phyloP scores from a whole-genome alignment of 176 grass and related monocot species.

The Poa pratensis region DNA sequence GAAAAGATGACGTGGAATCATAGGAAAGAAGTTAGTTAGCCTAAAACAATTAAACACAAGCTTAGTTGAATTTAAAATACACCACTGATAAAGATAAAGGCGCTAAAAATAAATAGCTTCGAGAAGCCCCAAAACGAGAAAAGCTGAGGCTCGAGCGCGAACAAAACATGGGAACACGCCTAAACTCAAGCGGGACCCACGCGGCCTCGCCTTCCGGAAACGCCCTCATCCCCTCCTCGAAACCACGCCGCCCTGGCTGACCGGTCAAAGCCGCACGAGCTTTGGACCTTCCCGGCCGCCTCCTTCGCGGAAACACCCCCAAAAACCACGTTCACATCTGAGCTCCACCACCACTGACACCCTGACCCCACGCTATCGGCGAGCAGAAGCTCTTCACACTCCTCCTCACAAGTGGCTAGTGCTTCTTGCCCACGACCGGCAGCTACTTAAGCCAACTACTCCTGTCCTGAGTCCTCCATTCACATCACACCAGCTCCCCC shows the following conservation, averaged over 20 bases:
- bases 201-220: constrained; percentile 43
- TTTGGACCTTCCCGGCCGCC: constrained; percentile 39
- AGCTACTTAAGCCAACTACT: constrained; percentile 48
- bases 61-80: no score
- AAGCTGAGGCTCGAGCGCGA: no score
- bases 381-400: rapidly evolving
- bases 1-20: no score
- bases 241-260: constrained; percentile 46
- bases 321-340: constrained; percentile 15
- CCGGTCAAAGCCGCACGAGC: constrained; percentile 61
- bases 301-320: constrained; percentile 36
- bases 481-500: not conserved
- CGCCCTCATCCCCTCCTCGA: constrained; percentile 14
- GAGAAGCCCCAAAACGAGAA: no score
- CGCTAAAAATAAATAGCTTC: no score
- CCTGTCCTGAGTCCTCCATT: constrained; percentile 19
- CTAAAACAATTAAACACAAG: no score
- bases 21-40: no score
- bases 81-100: no score
- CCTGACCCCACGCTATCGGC: not conserved
- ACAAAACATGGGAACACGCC: not conserved
- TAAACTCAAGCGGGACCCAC: not conserved
- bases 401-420: not conserved
- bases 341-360: not conserved
- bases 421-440: not conserved